Conservation (phyloP, 768 basidiomycete genomes). For the Cyclocybe cylindracea region DNA sequence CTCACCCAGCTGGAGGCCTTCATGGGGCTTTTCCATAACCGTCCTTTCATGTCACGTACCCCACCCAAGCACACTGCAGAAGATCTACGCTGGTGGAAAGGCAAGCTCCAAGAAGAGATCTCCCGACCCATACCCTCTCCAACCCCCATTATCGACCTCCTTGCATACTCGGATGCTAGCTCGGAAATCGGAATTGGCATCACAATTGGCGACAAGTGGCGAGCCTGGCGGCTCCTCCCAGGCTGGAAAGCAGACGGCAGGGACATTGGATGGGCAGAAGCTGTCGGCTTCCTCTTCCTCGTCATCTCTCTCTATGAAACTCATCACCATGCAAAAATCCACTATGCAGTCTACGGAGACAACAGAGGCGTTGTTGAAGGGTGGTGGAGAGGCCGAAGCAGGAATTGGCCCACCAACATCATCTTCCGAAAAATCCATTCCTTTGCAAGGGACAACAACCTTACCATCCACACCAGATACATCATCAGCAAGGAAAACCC, state of each 20-base stretch:
- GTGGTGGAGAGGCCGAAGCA: constrained; percentile 39
- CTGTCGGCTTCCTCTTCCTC: constrained; percentile 41
- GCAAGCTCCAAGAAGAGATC: no score
- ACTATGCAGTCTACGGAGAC: constrained; percentile 33
- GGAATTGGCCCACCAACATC: constrained; percentile 27
- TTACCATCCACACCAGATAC: constrained; percentile 29
- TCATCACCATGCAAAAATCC: not conserved
- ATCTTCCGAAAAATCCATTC: constrained; percentile 27
- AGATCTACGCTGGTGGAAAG: not conserved
- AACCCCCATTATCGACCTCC: no score
- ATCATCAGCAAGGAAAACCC: constrained; percentile 36
- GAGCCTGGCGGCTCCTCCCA: constrained; percentile 26
- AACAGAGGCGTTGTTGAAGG: constrained; percentile 42
- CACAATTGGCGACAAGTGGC: constrained; percentile 26
- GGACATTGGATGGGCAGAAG: constrained; percentile 51
- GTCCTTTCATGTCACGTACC: no score
- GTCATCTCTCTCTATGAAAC: not conserved
- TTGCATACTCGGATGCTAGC: constrained; percentile 48
- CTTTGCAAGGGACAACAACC: not conserved
- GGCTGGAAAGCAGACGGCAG: constrained; percentile 15
- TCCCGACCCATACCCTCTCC: no score
- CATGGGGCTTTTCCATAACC: no score
- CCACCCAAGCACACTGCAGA: no score
- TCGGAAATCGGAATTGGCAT: constrained; percentile 36
- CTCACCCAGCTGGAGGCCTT: constrained; percentile 31